Percentiles rank a stretch among this genome's conserved stretches.
Conservation (phyloP, 2,329 filamentous ascomycete genomes). For the Beauveria medogensis region DNA sequence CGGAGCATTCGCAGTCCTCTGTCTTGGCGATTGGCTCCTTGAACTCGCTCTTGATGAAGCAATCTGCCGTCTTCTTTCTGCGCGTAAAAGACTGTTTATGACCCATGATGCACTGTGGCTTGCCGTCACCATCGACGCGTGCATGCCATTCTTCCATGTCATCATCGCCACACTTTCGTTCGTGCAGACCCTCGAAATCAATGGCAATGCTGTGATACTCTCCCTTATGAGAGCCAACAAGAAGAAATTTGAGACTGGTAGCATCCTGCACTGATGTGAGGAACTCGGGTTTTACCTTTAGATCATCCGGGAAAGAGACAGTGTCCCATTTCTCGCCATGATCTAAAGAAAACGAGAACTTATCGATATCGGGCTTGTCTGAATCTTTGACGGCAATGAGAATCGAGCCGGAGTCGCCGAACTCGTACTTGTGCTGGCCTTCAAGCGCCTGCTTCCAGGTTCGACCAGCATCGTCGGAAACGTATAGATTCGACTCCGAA, state of each 20-base stretch:
- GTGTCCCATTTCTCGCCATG: constrained; percentile 80
- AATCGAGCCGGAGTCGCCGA: constrained; percentile 87
- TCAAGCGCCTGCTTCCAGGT: constrained; percentile 71
- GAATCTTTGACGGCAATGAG: constrained; percentile 77
- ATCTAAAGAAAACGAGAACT: constrained; percentile 71
- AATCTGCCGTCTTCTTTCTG: constrained; percentile 79
- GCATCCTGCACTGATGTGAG: constrained; percentile 89
- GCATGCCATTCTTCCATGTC: constrained; percentile 90
- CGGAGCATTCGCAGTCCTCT: constrained; percentile 72
- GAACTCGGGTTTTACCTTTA: constrained; percentile 62
- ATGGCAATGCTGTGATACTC: constrained; percentile 62
- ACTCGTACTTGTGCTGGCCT: constrained; percentile 90
- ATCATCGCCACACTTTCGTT: constrained; percentile 65
- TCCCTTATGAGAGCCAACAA: constrained; percentile 56
- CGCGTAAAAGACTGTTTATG: constrained; percentile 82
- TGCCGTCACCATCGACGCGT: constrained; percentile 67
- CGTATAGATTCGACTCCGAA: constrained; percentile 67
- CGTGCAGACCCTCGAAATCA: constrained; percentile 75
- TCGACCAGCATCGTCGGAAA: constrained; percentile 84
- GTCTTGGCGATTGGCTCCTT: constrained; percentile 64
- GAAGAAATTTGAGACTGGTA: constrained; percentile 81
- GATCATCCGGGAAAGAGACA: constrained; percentile 55
- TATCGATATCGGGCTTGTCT: constrained; percentile 47
- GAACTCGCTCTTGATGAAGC: constrained; percentile 82
- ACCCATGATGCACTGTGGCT: constrained; percentile 89